phyloP scores from a whole-genome alignment of 2,329 filamentous ascomycete species.

The Escovopsis sp. region DNA sequence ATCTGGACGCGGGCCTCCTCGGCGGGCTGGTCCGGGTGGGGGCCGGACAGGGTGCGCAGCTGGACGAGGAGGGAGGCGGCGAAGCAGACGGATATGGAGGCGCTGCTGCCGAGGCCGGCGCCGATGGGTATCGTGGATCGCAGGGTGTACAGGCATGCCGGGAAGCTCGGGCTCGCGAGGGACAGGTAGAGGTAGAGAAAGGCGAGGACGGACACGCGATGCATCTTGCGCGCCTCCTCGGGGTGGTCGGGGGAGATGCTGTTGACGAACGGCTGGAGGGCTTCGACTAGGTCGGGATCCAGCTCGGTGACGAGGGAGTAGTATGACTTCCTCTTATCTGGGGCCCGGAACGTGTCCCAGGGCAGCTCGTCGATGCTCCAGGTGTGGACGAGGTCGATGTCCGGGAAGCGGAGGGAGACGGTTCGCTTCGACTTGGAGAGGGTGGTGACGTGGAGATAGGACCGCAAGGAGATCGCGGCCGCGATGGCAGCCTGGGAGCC shows the following conservation, averaged over 20 bases:
- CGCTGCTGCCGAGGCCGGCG: constrained; percentile 82
- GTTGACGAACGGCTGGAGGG: constrained; percentile 65
- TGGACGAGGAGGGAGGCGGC: constrained; percentile 75
- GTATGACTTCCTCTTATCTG: constrained; percentile 85
- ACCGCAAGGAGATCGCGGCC: constrained; percentile 85
- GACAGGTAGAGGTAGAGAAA: constrained; percentile 92
- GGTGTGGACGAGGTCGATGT: constrained; percentile 76
- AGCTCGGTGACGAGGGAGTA: constrained; percentile 77
- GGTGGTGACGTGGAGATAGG: constrained; percentile 90
- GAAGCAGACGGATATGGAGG: constrained; percentile 84
- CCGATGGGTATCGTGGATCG: constrained; percentile 89
- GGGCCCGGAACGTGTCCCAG: constrained; percentile 67
- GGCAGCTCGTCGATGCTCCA: constrained; percentile 91
- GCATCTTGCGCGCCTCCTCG: constrained; percentile 66
- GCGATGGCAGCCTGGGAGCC: constrained; percentile 65
- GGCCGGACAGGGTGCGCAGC: constrained; percentile 73
- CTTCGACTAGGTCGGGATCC: constrained; percentile 66
- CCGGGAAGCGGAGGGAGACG: constrained; percentile 76
- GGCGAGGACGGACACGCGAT: constrained; percentile 64
- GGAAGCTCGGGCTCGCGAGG: constrained; percentile 63
- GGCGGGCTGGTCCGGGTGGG: constrained; percentile 78
- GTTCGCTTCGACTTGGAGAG: constrained; percentile 84
- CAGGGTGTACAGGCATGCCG: constrained; percentile 75
- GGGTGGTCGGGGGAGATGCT: constrained; percentile 52
- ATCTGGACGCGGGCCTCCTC: constrained; percentile 82